A percentile compares a stretch with the other conserved stretches of the same genome.
Conservation (phyloP, 75 land plant genomes). For the Cunninghamia lanceolata region DNA sequence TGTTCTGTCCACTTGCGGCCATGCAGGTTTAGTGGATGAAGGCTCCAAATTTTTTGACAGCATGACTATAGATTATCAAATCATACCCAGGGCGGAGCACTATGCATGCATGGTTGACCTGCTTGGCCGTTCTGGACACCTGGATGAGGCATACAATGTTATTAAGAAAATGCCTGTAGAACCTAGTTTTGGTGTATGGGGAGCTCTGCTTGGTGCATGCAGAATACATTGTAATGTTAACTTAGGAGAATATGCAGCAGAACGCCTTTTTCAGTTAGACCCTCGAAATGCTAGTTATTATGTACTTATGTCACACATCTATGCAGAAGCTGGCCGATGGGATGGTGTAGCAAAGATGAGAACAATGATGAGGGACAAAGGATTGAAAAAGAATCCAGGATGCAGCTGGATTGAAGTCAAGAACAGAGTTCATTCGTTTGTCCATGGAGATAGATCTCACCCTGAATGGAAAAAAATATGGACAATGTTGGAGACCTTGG, state of each 20-base stretch:
- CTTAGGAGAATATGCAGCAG: conserved; percentile 2
- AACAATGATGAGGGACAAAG: conserved; percentile 2
- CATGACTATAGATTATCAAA: conserved; percentile 10
- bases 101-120: conserved; percentile 18
- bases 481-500: neutral
- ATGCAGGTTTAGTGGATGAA: conserved; percentile 10
- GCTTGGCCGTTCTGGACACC: conserved; percentile 12
- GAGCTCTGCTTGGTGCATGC: conserved; percentile 12
- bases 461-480: neutral
- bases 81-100: conserved; percentile 8
- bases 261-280: neutral
- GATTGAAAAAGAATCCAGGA: neutral
- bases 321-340: conserved; percentile 11
- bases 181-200: neutral
- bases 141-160: conserved; percentile 5
- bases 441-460: neutral
- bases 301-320: conserved; percentile 14
- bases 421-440: conserved; percentile 1
- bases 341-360: conserved; percentile 9
- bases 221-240: conserved; percentile 7
- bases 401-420: conserved; percentile 7
- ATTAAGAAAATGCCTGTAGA: neutral
- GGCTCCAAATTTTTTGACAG: conserved; percentile 8
- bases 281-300: neutral
- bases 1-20: conserved; percentile 14